These are phyloP conservation scores for Tetradesmus obliquus DNA, from an alignment of 139 green algal genomes.

Conservation along the genomic window DNA sequence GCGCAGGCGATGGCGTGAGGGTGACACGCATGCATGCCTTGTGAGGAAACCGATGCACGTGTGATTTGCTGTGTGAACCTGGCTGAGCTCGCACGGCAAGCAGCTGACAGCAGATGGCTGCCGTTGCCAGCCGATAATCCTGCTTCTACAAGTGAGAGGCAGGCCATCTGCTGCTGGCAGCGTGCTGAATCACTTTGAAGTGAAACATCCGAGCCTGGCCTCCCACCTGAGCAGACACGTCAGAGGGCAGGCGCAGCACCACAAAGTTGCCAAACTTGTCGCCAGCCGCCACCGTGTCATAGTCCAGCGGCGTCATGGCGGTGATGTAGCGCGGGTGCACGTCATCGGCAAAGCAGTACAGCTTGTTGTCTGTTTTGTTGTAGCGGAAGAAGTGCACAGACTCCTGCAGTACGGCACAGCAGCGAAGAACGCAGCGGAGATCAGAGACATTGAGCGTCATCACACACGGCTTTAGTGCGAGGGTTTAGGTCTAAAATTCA, in stretches of 20 bases:
- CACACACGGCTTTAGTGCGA: not conserved
- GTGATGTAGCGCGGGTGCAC: conserved; percentile 86
- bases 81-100: too few relatives aligned
- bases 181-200: too few relatives aligned
- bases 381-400: conserved; percentile 71
- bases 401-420: conserved; percentile 4
- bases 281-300: conserved; percentile 92
- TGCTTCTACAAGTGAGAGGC: too few relatives aligned
- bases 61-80: too few relatives aligned
- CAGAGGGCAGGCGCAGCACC: conserved; percentile 86
- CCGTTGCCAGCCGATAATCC: too few relatives aligned
- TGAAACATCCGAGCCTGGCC: not conserved
- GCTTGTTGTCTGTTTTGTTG: conserved; percentile 88
- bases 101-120: too few relatives aligned
- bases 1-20: not conserved
- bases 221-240: conserved; percentile 85
- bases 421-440: not conserved
- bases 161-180: too few relatives aligned
- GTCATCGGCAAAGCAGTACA: conserved; percentile 98
- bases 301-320: conserved; percentile 88
- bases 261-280: conserved; percentile 99
- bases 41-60: too few relatives aligned
- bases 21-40: too few relatives aligned
- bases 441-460: not conserved
- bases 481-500: too few relatives aligned